These are phyloP conservation scores for Lantana camara DNA, from an alignment of 257 asterid species.

Conservation along the genomic window DNA sequence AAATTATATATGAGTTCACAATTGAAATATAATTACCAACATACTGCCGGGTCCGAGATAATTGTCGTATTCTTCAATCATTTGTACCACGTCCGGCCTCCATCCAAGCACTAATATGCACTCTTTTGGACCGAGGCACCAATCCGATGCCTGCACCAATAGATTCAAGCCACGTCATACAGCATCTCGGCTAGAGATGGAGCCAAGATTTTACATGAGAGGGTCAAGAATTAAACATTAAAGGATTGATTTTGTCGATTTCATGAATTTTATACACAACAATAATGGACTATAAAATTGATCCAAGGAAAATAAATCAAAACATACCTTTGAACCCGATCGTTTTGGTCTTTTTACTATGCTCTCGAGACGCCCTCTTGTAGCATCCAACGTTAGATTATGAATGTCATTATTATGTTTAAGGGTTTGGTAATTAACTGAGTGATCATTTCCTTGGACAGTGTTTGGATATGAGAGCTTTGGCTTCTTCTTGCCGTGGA, in stretches of 20 bases:
- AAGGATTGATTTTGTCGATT: too few species aligned
- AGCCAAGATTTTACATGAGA: too few species aligned
- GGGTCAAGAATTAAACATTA: too few species aligned
- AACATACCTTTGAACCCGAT: slow-evolving; percentile 63
- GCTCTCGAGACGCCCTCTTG: slow-evolving; percentile 46
- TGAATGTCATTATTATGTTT: slow-evolving; percentile 28
- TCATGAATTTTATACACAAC: too few species aligned
- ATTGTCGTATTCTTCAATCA: slow-evolving; percentile 75
- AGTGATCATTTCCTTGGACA: slow-evolving; percentile 32
- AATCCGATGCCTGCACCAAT: slow-evolving; percentile 58
- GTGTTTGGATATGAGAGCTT: slow-evolving; percentile 38
- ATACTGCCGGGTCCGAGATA: slow-evolving; percentile 76
- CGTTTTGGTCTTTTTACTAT: slow-evolving; percentile 55
- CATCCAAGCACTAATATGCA: slow-evolving; percentile 71
- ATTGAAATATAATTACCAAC: slow-evolving; percentile 40
- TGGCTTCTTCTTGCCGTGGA: slow-evolving; percentile 55
- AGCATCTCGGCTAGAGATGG: neutral
- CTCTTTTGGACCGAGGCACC: slow-evolving; percentile 64
- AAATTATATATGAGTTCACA: neutral
- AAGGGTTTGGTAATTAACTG: slow-evolving; percentile 27
- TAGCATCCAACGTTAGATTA: slow-evolving; percentile 37
- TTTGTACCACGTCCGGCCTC: slow-evolving; percentile 68
- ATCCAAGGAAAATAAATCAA: too few species aligned
- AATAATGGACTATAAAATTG: too few species aligned
- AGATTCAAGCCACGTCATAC: slow-evolving; percentile 18